These are phyloP conservation scores for Clonostachys sp. DNA, from an alignment of 2,329 filamentous ascomycete genomes.

Conservation along the genomic window DNA sequence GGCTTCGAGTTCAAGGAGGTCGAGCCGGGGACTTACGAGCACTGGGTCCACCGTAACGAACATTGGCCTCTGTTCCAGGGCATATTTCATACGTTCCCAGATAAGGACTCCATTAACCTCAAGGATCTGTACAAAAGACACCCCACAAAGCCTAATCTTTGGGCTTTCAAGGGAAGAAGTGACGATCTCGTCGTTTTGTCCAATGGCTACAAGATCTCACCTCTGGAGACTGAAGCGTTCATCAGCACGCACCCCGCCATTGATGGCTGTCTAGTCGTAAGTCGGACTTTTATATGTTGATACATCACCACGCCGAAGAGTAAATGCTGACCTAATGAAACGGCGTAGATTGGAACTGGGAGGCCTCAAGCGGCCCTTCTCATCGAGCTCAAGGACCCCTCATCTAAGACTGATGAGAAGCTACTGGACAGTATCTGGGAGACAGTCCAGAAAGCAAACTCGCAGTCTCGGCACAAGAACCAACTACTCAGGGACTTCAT, in stretches of 20 bases:
- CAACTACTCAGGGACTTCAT: slow-evolving; percentile 16
- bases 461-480: slow-evolving; percentile 35
- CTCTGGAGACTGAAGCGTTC: slow-evolving; percentile 23
- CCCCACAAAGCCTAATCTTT: slow-evolving; percentile 20
- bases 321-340: too few species aligned
- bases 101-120: slow-evolving; percentile 31
- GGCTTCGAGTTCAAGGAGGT: slow-evolving; percentile 25
- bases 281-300: too few species aligned
- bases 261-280: slow-evolving; percentile 18
- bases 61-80: slow-evolving; percentile 18
- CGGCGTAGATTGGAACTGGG: slow-evolving; percentile 13
- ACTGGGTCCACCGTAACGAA: slow-evolving; percentile 20
- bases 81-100: slow-evolving; percentile 35
- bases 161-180: slow-evolving; percentile 26
- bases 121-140: slow-evolving; percentile 36
- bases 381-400: slow-evolving; percentile 32
- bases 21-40: slow-evolving; percentile 18
- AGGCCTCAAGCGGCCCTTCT: slow-evolving; percentile 15
- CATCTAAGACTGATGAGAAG: slow-evolving; percentile 12
- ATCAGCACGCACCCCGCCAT: slow-evolving; percentile 20
- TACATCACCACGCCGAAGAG: too few species aligned
- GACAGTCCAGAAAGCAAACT: slow-evolving; percentile 33
- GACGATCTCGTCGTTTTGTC: slow-evolving; percentile 35
- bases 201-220: slow-evolving; percentile 36
- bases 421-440: slow-evolving; percentile 40